phyloP scores from a whole-genome alignment of 768 basidiomycete genomes.

The Tulasnella sp. region DNA sequence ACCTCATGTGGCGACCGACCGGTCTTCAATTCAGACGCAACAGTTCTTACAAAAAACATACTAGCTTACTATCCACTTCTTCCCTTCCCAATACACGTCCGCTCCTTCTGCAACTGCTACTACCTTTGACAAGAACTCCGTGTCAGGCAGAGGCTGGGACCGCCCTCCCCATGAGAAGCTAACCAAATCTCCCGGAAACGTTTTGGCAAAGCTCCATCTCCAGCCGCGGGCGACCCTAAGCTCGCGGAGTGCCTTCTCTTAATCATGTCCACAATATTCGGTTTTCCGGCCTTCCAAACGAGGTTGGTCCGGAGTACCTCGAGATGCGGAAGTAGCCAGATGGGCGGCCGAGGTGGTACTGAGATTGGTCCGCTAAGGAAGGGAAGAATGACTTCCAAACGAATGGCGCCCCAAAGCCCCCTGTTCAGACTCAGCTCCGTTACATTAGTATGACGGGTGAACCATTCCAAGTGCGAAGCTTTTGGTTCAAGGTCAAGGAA shows the following conservation, averaged over 20 bases:
- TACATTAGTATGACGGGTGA: background rate
- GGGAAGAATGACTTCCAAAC: background rate
- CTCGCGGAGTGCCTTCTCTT: background rate
- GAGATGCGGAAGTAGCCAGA: background rate
- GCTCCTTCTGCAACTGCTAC: background rate
- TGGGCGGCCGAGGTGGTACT: background rate
- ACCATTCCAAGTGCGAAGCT: background rate
- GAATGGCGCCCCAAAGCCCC: background rate
- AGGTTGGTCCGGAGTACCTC: background rate
- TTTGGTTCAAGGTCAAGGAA: background rate
- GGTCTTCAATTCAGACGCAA: too few relatives aligned
- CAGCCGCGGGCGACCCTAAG: too few relatives aligned
- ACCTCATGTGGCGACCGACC: too few relatives aligned
- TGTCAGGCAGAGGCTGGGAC: background rate
- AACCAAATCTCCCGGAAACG: background rate
- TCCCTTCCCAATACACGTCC: background rate
- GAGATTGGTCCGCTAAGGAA: background rate
- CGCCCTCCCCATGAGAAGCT: background rate
- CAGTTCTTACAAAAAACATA: too few relatives aligned
- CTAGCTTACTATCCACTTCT: background rate
- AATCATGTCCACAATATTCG: background rate
- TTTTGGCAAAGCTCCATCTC: background rate
- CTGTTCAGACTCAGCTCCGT: background rate
- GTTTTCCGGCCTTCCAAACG: background rate
- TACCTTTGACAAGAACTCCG: background rate